A percentile compares a stretch with the other conserved stretches of the same genome.
Evolutionary conservation across 306 rosid genomes (phyloP).

Genomic region (Bauhinia variegata): DNA sequence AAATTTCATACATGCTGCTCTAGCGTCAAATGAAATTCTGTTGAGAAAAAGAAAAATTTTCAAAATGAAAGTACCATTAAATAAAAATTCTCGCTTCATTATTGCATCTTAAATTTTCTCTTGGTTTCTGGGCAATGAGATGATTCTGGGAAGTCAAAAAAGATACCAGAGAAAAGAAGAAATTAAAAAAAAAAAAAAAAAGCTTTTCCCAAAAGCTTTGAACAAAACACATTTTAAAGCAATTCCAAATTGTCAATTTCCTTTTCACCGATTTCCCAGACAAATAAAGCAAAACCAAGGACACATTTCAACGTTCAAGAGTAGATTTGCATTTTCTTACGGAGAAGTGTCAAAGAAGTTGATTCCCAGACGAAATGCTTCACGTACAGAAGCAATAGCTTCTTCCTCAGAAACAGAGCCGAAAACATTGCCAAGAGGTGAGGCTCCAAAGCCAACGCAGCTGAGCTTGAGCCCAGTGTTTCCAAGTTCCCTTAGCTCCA

Average conservation of each 20-base stretch:
- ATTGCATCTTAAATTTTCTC: too few species aligned
- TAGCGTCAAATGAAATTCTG: too few species aligned
- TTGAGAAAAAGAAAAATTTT: background rate
- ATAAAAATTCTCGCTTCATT: too few species aligned
- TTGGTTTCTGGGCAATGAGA: too few species aligned
- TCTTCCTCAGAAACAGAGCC: slow-evolving; percentile 69
- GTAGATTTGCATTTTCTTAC: slow-evolving; percentile 38
- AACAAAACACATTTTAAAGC: too few species aligned
- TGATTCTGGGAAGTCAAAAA: too few species aligned
- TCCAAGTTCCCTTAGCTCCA: slow-evolving; percentile 72
- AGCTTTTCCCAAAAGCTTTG: too few species aligned
- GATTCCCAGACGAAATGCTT: slow-evolving; percentile 77
- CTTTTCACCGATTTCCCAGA: background rate
- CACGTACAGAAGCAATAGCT: slow-evolving; percentile 73
- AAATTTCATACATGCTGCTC: background rate
- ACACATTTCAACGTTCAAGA: background rate
- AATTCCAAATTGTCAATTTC: background rate
- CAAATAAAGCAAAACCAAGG: slow-evolving; percentile 4
- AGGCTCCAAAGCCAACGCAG: slow-evolving; percentile 86
- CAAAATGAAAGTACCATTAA: too few species aligned
- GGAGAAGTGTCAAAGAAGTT: slow-evolving; percentile 97
- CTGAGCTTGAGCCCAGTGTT: slow-evolving; percentile 85
- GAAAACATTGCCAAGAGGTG: slow-evolving; percentile 92
- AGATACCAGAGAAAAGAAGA: background rate
- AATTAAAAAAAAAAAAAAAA: too few species aligned